Conservation (phyloP, 495 filamentous ascomycete genomes). For the Cetradonia linearis region DNA sequence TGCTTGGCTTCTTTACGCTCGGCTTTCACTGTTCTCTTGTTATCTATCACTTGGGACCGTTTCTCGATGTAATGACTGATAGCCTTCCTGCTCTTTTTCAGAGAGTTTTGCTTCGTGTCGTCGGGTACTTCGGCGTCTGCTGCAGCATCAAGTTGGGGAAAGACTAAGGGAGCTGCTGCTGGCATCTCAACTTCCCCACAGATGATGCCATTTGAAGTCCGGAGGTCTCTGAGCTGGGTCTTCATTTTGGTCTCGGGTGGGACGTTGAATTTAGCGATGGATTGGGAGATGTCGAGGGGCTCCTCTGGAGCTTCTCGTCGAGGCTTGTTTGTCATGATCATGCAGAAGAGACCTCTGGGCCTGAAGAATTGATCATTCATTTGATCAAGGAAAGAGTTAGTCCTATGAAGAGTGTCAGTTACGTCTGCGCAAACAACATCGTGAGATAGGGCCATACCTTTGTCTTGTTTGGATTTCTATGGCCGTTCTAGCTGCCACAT, state of each 20-base stretch:
- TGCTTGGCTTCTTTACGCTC: background rate
- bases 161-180: constrained; percentile 44
- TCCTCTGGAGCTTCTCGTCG: constrained; percentile 4
- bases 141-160: constrained; percentile 40
- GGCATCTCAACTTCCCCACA: constrained; percentile 39
- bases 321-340: constrained; percentile 28
- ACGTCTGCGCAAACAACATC: background rate
- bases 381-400: constrained; percentile 21
- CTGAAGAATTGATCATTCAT: constrained; percentile 26
- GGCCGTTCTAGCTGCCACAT: constrained; percentile 20
- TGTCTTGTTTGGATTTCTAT: constrained; percentile 21
- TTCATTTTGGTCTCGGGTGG: background rate
- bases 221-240: constrained; percentile 27
- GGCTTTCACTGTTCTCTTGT: background rate
- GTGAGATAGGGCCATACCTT: background rate
- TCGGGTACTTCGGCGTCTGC: constrained; percentile 3
- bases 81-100: background rate
- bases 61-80: background rate
- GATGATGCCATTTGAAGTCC: constrained; percentile 32
- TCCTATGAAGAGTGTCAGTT: background rate
- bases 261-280: background rate
- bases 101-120: background rate
- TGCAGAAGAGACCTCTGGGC: constrained; percentile 24
- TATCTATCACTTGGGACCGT: background rate
- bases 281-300: background rate